Evolutionary conservation across 345 rosid species (phyloP), one percentile per base, ranked within the genome.

Genomic region (Alliaria petiolata): DNA sequence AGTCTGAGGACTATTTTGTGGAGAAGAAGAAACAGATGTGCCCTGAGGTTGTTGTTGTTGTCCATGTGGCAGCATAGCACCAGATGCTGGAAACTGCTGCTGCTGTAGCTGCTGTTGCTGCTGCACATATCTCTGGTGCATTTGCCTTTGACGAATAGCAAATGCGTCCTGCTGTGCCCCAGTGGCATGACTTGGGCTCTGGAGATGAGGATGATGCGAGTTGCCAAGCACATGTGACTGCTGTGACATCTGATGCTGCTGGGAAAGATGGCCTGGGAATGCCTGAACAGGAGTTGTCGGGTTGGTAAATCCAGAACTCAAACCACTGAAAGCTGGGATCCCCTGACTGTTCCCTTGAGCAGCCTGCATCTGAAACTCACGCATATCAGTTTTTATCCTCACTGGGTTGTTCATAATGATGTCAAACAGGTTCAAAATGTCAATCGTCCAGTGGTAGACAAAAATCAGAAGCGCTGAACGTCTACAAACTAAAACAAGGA

Each of bases 361-460:
- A 67, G 79, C 85, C 82, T 88, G 97, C 87, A 87, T 82, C 74
- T 83, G 84, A 74, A 83, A 88, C 76, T 91, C 92, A 22, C 84
- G 83, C 65, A 72, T 74, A 76, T 69, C 70, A 76, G 70, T 76
- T 34, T 76, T 80, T 84, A 84, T 72, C 90, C 75, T 85, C 82
- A 80, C 87, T 34, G 81, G 70, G 64, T 79, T 83, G 67, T 52
- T 79, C 69, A 66, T 78, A 83, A 77, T 82, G 82, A 86, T 87
- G 72, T 46, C 65, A 69, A 72, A 77, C 65, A 76, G 82, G 71
- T 46, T 70, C 47, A 67, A 65, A 47, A 74, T 65, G 55, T 36
- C 69, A 60, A 64, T 35, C 25, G 16, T 35, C 36, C 61, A 76
- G 63, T 46, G n/a, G 42, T 59, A 20, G 42, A 31, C 49, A 75